Evolutionary conservation across 345 rosid genomes (phyloP), one percentile per base, ranked within the genome.

Genomic region (Orychophragmus violaceus): DNA sequence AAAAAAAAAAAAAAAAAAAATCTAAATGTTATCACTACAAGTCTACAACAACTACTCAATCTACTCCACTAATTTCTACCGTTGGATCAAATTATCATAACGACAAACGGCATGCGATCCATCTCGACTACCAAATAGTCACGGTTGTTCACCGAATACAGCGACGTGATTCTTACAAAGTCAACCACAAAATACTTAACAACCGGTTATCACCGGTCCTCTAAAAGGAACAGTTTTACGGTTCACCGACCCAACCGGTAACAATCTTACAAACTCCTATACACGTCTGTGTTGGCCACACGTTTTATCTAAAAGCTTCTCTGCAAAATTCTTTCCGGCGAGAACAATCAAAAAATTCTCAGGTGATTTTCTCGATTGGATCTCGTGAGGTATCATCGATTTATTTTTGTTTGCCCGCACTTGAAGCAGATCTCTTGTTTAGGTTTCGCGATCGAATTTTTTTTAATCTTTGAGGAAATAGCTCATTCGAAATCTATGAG

Each of bases 251-350:
- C 6, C 19, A 64, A 25, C 65, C 71, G 61, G 76, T 72, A 28
- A 48, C n/a, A 46, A 50, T 63, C 33, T 7, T 46, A n/a, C 13
- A 71, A 45, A 32, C 42, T 71, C 59, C 1, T 23, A 41, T 13
- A 18, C 44, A 56, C 60, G 60, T 72, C 66, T 72, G 76, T 72
- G 76, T 49, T 65, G 22, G 39, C 76, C 76, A 72, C 76, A 58
- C 70, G 71, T 64, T 71, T 62, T 33, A 17, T 62, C 75, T 8
- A 8, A 71, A 32, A 6, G 7, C 69, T 69, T 35, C 69, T 45
- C 51, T 45, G 51, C 51, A 45, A 19, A 46, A 45, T 24, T 18
- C 12, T 51, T 36, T 1, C 76, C 60, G 71, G 71, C 59, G 59
- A 28, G 17, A 24, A 39, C 8, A 37, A 65, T 8, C 13, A 52